Evolutionary conservation across 306 rosid species (phyloP), one percentile per base, ranked within the genome.

Genomic region (Casuarina equisetifolia): DNA sequence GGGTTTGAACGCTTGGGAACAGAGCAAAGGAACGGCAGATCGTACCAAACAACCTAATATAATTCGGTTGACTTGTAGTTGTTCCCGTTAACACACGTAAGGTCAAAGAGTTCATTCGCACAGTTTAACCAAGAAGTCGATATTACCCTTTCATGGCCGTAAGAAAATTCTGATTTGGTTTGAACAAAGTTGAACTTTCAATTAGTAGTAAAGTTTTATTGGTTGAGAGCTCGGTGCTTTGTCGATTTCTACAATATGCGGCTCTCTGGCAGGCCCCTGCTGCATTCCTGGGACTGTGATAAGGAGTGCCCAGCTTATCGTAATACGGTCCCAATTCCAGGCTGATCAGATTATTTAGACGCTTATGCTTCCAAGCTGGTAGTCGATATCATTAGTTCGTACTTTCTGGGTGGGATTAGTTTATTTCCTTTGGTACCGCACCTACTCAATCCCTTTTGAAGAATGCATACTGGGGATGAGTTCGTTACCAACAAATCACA

Each of bases 31-130:
- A 79, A 76, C 82, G 84, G 84, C 80, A 81, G 84, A 78, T 84
- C 84, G 82, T 73, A 86, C 90, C 90, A 46, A 86, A 86, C 87
- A 69, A 70, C 78, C 87, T 69, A 75, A 38, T 17, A 36, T 10
- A 57, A 51, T 55, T 66, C 3, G 10, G 78, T 86, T 83, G 90
- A 86, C 90, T 81, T 80, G 80, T 52, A 57, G 89, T 80, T 86
- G 82, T 74, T 74, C 4, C 74, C 32, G 32, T 25, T 25, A 25
- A 25, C 32, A 25, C 32, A 25, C 32, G 32, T 25, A 54, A 10
- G 38, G 68, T 74, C 77, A 57, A 55, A 57, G 2, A 57, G 9
- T 74, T 36, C 44, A 59, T 50, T n/a, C 19, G 66, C 67, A 32
- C 68, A 10, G 50, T 53, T 35, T 48, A 0, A 4, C 0, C 5